A percentile compares a stretch with the other conserved stretches of the same genome.
Evolutionary conservation across 2,329 filamentous ascomycete species (phyloP).

Genomic region (Claviceps sorghi): DNA sequence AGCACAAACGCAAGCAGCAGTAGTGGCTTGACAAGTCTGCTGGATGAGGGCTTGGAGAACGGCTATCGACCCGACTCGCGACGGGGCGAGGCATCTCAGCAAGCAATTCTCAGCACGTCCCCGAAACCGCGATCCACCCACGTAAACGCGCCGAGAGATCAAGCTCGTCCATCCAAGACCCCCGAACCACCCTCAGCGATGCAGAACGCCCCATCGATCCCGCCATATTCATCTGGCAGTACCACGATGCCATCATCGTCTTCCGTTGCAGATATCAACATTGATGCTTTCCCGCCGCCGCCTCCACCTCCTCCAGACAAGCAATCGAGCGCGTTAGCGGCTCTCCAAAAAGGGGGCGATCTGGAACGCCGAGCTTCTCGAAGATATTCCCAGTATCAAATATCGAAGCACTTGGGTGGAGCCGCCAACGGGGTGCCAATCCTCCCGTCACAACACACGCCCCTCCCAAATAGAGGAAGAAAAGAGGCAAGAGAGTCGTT

Average conservation of each 20-base stretch:
- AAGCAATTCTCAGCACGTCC: constrained; percentile 22
- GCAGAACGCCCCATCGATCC: constrained; percentile 61
- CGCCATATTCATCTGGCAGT: constrained; percentile 54
- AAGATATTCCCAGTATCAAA: constrained; percentile 91
- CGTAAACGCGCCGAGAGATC: constrained; percentile 30
- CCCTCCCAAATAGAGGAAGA: constrained; percentile 71
- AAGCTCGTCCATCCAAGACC: constrained; percentile 32
- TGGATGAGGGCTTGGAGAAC: constrained; percentile 45
- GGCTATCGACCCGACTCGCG: constrained; percentile 31
- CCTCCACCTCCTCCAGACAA: constrained; percentile 54
- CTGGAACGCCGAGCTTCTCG: constrained; percentile 84
- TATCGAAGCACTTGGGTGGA: constrained; percentile 79
- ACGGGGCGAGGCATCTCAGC: constrained; percentile 14
- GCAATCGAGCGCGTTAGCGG: constrained; percentile 78
- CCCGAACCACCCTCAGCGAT: constrained; percentile 54
- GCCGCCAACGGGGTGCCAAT: constrained; percentile 73
- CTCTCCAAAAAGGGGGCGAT: constrained; percentile 81
- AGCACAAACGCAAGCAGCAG: constrained; percentile 43
- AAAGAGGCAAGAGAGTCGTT: constrained; percentile 71
- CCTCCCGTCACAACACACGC: constrained; percentile 68
- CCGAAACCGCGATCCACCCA: constrained; percentile 31
- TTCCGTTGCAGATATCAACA: constrained; percentile 30
- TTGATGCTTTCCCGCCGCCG: constrained; percentile 57
- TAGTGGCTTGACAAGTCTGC: constrained; percentile 39
- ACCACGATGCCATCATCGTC: constrained; percentile 31